A percentile compares a stretch with the other conserved stretches of the same genome.
Evolutionary conservation across 495 filamentous ascomycete genomes (phyloP).

Genomic region (Aspergillus campestris): DNA sequence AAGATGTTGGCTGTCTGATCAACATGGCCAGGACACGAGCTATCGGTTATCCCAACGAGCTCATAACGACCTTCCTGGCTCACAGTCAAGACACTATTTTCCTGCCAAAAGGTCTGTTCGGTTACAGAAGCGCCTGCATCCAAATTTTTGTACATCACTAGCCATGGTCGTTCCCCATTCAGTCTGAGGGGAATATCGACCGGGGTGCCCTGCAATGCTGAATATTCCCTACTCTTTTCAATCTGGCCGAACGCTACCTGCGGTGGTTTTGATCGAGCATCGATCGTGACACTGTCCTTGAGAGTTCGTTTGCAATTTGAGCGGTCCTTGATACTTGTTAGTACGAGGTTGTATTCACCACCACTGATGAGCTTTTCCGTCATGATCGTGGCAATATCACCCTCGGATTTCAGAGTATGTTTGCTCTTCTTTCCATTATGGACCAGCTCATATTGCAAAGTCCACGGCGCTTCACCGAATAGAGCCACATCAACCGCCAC

Average conservation of each 20-base stretch:
- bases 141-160: constrained; percentile 60
- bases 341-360: constrained; percentile 77
- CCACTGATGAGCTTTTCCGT: constrained; percentile 67
- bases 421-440: constrained; percentile 76
- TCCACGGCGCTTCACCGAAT: constrained; percentile 75
- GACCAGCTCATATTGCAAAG: constrained; percentile 88
- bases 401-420: constrained; percentile 53
- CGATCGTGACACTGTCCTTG: constrained; percentile 71
- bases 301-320: constrained; percentile 76
- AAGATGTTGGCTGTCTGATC: constrained; percentile 65
- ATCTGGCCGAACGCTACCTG: constrained; percentile 74
- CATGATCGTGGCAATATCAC: constrained; percentile 53
- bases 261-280: constrained; percentile 78
- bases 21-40: constrained; percentile 69
- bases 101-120: constrained; percentile 43
- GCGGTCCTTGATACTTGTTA: constrained; percentile 78
- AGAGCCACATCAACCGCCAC: constrained; percentile 64
- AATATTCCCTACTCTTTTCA: constrained; percentile 63
- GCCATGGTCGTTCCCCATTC: constrained; percentile 77
- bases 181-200: constrained; percentile 74
- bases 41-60: constrained; percentile 67
- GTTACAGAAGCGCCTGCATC: constrained; percentile 34
- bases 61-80: constrained; percentile 63
- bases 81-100: constrained; percentile 65
- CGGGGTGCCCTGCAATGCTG: constrained; percentile 63